Base-by-base conservation (phyloP, 208 protist genomes). In the Willaertia magna region DNA sequence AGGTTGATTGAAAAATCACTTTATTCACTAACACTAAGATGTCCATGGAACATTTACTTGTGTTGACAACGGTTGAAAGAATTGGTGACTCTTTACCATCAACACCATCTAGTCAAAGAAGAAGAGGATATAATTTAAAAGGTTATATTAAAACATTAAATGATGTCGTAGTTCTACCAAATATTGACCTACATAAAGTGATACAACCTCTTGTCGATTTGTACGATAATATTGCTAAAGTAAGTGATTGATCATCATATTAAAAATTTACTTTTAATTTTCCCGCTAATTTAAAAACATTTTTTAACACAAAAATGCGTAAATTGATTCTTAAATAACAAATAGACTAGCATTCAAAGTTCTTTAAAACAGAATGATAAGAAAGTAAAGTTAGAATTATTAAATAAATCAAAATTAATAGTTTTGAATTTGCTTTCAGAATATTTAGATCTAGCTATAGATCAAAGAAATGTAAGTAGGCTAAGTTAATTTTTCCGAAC, bases 81-180 rank as follows among this genome's bases (percentile, higher is more conserved):
- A 81, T 81, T 81, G 76, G 43, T n/a, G 76, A 81, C 22, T 81
- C 76, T 51, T 43, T 81, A 39, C 76, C 76, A 20, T 44, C 6
- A 3, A 51, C 76, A 51, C 76, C 76, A 40, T 40, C 76, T 44
- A 40, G 20, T 16, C 76, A 81, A 51, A 18, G 76, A 51, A 47
- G 76, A 51, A 81, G 34, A 51, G 76, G 76, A 16, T 34, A 44
- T 9, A 51, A 81, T 51, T 51, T 81, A 43, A 81, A 81, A 39
- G 76, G 30, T 16, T 51, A 81, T 20, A 81, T 81, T 34, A 81
- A 81, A 40, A 81, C 76, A 51, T 43, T 81, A 0, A 81, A 81
- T 81, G 76, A 81, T 22, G 26, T 81, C n/a, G 39, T 81, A 22
- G 44, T 51, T 3, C 39, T 81, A 12, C 76, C 76, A 20, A 47